A percentile compares a stretch with the other conserved stretches of the same genome.
Evolutionary conservation across 306 rosid species (phyloP).

Genomic region (Citrullus mucosospermus): DNA sequence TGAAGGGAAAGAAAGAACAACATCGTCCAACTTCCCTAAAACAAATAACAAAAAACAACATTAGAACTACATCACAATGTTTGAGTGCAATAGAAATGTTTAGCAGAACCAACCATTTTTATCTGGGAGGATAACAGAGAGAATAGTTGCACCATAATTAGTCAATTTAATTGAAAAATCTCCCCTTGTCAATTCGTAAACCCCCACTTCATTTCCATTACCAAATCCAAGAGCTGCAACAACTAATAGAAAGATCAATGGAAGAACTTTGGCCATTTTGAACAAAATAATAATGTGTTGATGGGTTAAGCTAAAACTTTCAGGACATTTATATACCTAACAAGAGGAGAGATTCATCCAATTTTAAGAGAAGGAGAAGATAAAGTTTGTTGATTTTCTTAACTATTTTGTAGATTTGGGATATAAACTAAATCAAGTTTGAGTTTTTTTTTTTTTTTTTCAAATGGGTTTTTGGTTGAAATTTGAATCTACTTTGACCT

Average conservation of each 20-base stretch:
- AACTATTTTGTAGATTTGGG: neutral
- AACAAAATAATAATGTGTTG: neutral
- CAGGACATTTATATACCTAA: neutral
- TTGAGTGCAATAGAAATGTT: neutral
- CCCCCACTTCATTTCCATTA: constrained; percentile 7
- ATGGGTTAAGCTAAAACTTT: neutral
- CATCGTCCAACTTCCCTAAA: constrained; percentile 23
- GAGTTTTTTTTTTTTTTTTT: too few species aligned
- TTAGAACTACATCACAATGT: neutral
- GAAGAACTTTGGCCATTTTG: constrained; percentile 11
- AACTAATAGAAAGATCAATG: neutral
- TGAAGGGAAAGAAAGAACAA: constrained; percentile 22
- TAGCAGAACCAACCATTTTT: constrained; percentile 11
- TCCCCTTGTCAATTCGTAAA: constrained; percentile 21
- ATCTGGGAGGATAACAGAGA: constrained; percentile 25
- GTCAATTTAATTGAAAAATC: constrained; percentile 18
- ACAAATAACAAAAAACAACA: neutral
- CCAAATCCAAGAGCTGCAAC: neutral
- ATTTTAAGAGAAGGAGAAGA: neutral
- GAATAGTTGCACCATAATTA: constrained; percentile 26
- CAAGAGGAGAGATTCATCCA: neutral
- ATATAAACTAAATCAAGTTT: neutral
- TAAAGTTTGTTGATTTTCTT: neutral
- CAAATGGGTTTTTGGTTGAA: neutral
- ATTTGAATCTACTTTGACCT: neutral